phyloP scores from a whole-genome alignment of 768 basidiomycete genomes.

The Harrya chromipes region DNA sequence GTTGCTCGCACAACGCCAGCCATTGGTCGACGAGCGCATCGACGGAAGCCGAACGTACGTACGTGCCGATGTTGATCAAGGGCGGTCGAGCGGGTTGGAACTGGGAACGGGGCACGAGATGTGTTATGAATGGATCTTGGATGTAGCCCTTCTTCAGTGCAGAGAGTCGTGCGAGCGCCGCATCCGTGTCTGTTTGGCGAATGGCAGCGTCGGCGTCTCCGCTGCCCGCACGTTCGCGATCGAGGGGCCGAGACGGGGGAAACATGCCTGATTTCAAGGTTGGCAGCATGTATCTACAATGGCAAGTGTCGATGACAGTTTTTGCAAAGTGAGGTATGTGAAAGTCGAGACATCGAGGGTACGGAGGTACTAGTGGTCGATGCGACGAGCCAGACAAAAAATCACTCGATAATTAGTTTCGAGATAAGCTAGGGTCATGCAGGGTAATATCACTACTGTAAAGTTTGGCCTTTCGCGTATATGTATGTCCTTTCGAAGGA shows the following conservation, averaged over 20 bases:
- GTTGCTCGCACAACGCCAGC: slow-evolving; percentile 43
- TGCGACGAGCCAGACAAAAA: too few relatives aligned
- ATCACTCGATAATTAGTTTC: too few relatives aligned
- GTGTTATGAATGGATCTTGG: slow-evolving; percentile 65
- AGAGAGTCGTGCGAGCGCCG: slow-evolving; percentile 80
- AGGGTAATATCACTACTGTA: too few relatives aligned
- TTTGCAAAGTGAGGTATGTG: too few relatives aligned
- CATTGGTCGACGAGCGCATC: slow-evolving; percentile 73
- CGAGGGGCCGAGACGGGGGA: slow-evolving; percentile 11
- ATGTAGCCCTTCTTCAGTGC: slow-evolving; percentile 81
- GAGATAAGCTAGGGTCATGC: too few relatives aligned
- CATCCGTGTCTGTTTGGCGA: slow-evolving; percentile 80
- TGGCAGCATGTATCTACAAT: not conserved
- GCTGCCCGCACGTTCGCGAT: slow-evolving; percentile 12
- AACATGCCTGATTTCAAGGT: not conserved
- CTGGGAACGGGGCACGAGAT: slow-evolving; percentile 67
- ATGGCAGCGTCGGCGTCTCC: slow-evolving; percentile 58
- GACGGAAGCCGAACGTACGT: slow-evolving; percentile 76
- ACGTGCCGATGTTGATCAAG: slow-evolving; percentile 94
- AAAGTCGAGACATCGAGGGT: too few relatives aligned
- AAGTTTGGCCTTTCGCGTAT: too few relatives aligned
- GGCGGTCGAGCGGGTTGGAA: slow-evolving; percentile 65
- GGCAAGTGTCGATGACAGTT: too few relatives aligned
- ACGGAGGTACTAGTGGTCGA: too few relatives aligned
- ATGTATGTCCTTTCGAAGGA: too few relatives aligned